A percentile compares a stretch with the other conserved stretches of the same genome.
Conservation (phyloP, 495 filamentous ascomycete species). For the Penicillium egyptiacum region DNA sequence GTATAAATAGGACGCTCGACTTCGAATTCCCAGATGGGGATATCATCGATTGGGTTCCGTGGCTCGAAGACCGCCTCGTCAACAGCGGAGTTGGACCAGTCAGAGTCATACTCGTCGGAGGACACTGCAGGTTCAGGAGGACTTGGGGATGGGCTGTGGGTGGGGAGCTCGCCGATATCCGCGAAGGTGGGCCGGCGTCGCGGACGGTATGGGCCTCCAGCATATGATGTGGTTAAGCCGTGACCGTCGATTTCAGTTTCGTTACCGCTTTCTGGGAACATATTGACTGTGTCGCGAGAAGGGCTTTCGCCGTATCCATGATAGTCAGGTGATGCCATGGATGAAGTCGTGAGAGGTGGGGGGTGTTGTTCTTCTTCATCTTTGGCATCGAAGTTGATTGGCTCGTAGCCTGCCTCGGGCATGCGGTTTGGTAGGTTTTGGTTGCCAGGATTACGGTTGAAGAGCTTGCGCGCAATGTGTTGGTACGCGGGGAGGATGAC, state of each 20-base stretch:
- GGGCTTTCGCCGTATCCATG: neutral
- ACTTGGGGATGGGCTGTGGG: neutral
- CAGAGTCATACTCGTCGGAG: neutral
- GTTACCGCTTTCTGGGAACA: neutral
- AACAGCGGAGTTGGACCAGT: neutral
- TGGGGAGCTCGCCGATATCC: neutral
- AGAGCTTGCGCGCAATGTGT: neutral
- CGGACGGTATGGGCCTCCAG: neutral
- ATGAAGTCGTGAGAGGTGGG: neutral
- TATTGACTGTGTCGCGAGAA: neutral
- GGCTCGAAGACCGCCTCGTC: neutral
- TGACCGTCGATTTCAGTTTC: neutral
- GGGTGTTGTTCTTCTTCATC: neutral
- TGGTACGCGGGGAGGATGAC: neutral
- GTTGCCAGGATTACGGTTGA: no score
- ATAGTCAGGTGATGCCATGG: neutral
- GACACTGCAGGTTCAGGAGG: neutral
- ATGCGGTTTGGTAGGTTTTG: neutral
- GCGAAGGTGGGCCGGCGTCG: neutral
- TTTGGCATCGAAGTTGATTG: neutral
- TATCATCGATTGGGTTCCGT: neutral
- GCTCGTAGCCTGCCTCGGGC: neutral
- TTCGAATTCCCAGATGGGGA: constrained; percentile 8
- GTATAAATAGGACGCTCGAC: neutral
- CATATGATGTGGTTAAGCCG: neutral